phyloP scores from a whole-genome alignment of 2,329 filamentous ascomycete species.

The Diaporthe capsici region DNA sequence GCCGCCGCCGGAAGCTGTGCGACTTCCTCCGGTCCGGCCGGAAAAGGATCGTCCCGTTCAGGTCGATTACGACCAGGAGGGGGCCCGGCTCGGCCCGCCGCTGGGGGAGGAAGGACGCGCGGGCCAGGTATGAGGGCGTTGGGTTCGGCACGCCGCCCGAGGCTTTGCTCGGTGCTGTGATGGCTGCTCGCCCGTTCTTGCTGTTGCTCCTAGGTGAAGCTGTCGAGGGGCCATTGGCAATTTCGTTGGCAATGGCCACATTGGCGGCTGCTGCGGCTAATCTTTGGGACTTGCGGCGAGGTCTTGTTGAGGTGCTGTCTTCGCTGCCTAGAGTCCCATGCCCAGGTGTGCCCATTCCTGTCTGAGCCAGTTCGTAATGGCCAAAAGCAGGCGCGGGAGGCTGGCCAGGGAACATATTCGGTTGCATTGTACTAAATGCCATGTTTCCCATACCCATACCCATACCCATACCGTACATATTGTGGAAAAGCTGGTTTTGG shows the following conservation, averaged over 20 bases:
- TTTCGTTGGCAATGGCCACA: constrained; percentile 44
- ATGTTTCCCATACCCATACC: constrained; percentile 4
- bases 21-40: constrained; percentile 70
- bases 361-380: constrained; percentile 4
- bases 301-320: too few species aligned
- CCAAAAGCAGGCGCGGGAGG: constrained; percentile 5
- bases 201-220: background rate
- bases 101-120: constrained; percentile 61
- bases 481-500: background rate
- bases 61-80: constrained; percentile 88
- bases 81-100: constrained; percentile 64
- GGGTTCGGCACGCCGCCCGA: constrained; percentile 75
- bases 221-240: constrained; percentile 26
- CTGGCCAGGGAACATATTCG: constrained; percentile 26
- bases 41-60: constrained; percentile 91
- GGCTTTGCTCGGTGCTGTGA: constrained; percentile 52
- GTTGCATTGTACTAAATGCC: constrained; percentile 30
- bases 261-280: constrained; percentile 53
- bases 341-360: background rate
- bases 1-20: constrained; percentile 74
- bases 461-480: background rate
- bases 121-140: constrained; percentile 70
- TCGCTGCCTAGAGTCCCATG: background rate
- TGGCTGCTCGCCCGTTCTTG: constrained; percentile 43
- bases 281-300: background rate